Conservation (phyloP, 352 stramenopile species). For the Pythium periplocum region DNA sequence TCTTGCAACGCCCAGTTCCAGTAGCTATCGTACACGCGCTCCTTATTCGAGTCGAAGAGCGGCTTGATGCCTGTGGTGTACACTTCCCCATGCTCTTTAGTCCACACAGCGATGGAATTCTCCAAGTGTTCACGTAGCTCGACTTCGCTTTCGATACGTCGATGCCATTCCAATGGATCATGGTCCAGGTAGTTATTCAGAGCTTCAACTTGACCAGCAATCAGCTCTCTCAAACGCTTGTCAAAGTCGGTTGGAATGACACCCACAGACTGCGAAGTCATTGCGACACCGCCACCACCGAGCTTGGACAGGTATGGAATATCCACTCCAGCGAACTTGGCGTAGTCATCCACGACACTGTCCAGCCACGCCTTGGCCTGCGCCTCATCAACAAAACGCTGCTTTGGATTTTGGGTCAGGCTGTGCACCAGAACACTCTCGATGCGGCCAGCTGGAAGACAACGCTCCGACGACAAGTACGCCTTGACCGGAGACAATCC, state of each 20-base stretch:
- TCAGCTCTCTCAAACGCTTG: conserved; percentile 25
- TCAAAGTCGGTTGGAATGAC: conserved; percentile 23
- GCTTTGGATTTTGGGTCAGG: conserved; percentile 62
- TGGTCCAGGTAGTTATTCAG: conserved; percentile 24
- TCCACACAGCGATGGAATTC: conserved; percentile 19
- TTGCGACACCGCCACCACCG: conserved; percentile 14
- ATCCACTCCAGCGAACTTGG: conserved; percentile 30
- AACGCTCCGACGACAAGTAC: conserved; percentile 66
- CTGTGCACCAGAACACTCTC: conserved; percentile 78
- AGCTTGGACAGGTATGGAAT: conserved; percentile 32
- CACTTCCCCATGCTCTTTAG: conserved; percentile 33
- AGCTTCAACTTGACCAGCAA: conserved; percentile 27
- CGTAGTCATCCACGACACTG: conserved; percentile 71
- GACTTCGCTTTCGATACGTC: conserved; percentile 21
- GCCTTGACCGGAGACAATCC: conserved; percentile 64
- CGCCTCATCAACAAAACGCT: conserved; percentile 50
- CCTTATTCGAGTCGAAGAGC: conserved; percentile 36
- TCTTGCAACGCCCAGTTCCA: conserved; percentile 58
- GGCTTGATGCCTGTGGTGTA: conserved; percentile 37
- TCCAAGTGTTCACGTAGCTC: conserved; percentile 31
- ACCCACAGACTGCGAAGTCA: conserved; percentile 9
- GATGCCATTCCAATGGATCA: conserved; percentile 24
- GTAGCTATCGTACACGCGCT: conserved; percentile 44
- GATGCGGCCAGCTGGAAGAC: conserved; percentile 55
- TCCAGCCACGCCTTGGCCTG: conserved; percentile 83